Evolutionary conservation across 2,329 filamentous ascomycete species (phyloP).

Genomic region (Penicillium palitans): DNA sequence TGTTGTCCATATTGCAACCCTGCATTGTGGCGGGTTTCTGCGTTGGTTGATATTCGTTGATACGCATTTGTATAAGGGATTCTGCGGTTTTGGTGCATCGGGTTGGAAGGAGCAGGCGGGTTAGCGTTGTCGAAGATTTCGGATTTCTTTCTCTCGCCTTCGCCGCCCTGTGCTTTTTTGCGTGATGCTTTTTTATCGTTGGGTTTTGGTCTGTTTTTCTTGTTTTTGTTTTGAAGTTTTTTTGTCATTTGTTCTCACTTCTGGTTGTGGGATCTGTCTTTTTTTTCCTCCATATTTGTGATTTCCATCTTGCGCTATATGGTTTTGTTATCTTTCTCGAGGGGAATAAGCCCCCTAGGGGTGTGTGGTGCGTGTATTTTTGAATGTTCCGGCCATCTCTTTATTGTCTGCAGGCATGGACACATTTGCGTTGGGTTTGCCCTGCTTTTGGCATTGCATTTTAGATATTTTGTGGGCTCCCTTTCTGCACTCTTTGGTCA

Average conservation of each 20-base stretch:
- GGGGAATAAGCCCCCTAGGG: background rate
- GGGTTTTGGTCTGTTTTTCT: conserved; percentile 22
- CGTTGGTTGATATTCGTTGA: conserved; percentile 41
- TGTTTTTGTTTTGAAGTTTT: conserved; percentile 15
- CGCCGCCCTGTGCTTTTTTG: conserved; percentile 22
- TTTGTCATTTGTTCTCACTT: conserved; percentile 13
- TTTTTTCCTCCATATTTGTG: conserved; percentile 18
- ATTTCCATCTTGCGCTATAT: conserved; percentile 23
- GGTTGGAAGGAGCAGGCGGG: conserved; percentile 47
- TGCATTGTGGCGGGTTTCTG: conserved; percentile 40
- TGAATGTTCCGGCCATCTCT: conserved; percentile 10
- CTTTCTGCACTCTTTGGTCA: conserved; percentile 38
- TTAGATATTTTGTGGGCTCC: conserved; percentile 31
- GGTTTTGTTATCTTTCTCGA: conserved; percentile 13
- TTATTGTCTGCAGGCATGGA: conserved; percentile 14
- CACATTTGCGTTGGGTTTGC: conserved; percentile 26
- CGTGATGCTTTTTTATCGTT: conserved; percentile 18
- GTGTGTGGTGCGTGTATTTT: conserved; percentile 19
- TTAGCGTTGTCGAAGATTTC: conserved; percentile 43
- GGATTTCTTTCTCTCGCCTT: conserved; percentile 32
- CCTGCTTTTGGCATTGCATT: conserved; percentile 31
- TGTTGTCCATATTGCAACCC: conserved; percentile 41
- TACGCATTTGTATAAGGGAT: conserved; percentile 47
- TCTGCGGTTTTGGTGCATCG: conserved; percentile 46
- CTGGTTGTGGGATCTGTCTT: conserved; percentile 18